Evolutionary conservation across 768 basidiomycete genomes (phyloP).

Genomic region (Suillus subalutaceus): DNA sequence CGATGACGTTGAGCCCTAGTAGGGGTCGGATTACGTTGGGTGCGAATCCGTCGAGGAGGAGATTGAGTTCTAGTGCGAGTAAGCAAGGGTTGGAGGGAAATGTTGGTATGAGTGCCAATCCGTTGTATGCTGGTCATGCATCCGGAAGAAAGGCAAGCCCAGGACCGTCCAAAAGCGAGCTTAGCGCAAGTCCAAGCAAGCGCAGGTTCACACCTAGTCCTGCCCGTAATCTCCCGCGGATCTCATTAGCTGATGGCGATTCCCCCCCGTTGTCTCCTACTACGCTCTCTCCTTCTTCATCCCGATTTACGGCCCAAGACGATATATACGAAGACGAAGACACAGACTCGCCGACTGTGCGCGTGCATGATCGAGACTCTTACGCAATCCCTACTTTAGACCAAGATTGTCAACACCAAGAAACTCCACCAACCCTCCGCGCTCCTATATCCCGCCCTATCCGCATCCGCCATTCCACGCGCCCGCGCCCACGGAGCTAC

Average conservation of each 20-base stretch:
- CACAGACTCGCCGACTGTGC: background rate
- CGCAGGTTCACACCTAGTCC: constrained; percentile 14
- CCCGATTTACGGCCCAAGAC: constrained; percentile 3
- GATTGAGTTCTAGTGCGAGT: constrained; percentile 2
- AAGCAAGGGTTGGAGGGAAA: background rate
- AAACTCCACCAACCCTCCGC: background rate
- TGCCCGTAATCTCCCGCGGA: constrained; percentile 26
- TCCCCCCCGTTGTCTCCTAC: background rate
- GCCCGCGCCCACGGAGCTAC: constrained; percentile 60
- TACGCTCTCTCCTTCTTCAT: constrained; percentile 7
- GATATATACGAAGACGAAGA: background rate
- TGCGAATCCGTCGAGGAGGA: constrained; percentile 5
- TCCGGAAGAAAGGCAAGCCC: constrained; percentile 22
- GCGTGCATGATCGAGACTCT: background rate
- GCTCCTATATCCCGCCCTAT: constrained; percentile 22
- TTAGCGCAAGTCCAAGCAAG: constrained; percentile 8
- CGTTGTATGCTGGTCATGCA: background rate
- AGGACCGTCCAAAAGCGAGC: constrained; percentile 22
- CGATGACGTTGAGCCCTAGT: constrained; percentile 34
- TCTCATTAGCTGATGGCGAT: constrained; percentile 19
- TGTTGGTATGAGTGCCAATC: background rate
- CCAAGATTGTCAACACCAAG: background rate
- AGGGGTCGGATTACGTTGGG: constrained; percentile 4
- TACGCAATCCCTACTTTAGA: background rate
- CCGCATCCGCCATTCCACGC: constrained; percentile 34